These are phyloP conservation scores for Boeremia lycopersici DNA, from an alignment of 2,329 filamentous ascomycete genomes.

Conservation along the genomic window DNA sequence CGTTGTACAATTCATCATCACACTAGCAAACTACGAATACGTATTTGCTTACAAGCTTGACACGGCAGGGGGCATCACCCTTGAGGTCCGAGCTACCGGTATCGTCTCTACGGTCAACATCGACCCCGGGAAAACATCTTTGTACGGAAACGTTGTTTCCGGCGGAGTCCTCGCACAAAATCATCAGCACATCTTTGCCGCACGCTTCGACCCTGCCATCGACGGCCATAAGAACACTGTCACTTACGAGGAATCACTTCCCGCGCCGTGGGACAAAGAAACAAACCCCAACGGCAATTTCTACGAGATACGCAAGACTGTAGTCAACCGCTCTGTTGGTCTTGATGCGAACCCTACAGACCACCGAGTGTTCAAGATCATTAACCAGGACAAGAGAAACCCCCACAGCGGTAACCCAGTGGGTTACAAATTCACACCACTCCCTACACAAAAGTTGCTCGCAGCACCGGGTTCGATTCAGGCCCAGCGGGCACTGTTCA, in stretches of 20 bases:
- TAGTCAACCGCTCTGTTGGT: constrained; percentile 54
- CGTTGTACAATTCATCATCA: constrained; percentile 71
- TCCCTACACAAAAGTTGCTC: constrained; percentile 57
- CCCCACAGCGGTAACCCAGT: constrained; percentile 53
- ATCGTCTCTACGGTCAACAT: constrained; percentile 68
- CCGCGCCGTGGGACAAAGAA: constrained; percentile 56
- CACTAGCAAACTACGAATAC: constrained; percentile 74
- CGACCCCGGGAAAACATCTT: constrained; percentile 59
- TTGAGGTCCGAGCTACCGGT: constrained; percentile 70
- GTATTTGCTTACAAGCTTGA: constrained; percentile 70
- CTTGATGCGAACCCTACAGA: constrained; percentile 61
- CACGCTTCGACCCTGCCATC: constrained; percentile 65
- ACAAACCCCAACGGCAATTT: constrained; percentile 68
- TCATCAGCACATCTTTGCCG: constrained; percentile 71
- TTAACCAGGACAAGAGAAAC: constrained; percentile 55
- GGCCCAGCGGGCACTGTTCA: constrained; percentile 55
- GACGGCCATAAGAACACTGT: constrained; percentile 63
- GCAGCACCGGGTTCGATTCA: constrained; percentile 54
- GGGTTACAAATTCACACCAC: constrained; percentile 56
- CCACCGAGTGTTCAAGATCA: constrained; percentile 62
- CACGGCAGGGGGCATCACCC: constrained; percentile 64
- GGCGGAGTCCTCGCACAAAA: constrained; percentile 70
- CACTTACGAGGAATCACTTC: constrained; percentile 60
- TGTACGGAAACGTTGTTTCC: constrained; percentile 67
- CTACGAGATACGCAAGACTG: constrained; percentile 60